Base-by-base conservation (phyloP, 768 basidiomycete genomes). In the Amanita jacksonii region DNA sequence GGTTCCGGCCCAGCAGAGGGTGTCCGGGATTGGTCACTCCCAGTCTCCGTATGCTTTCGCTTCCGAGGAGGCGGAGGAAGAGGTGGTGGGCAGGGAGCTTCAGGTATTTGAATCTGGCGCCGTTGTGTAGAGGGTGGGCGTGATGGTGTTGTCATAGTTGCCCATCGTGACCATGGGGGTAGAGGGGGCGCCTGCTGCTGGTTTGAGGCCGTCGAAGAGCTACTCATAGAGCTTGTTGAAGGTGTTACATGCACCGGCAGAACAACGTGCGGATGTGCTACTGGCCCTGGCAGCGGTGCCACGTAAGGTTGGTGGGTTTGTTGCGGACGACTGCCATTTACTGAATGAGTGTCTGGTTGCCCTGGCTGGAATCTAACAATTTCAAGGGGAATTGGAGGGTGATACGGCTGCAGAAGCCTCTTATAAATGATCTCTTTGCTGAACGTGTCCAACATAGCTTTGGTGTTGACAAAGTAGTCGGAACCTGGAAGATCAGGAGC, bases 401-500 rank as follows among this genome's bases (percentile, higher is more conserved):
- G 74, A 47, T 73, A 74, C 0, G 85, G 83, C 0, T 70, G 72
- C 4, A 72, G 67, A 57, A 87, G 62, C 52, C 76, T 77, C 65
- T 74, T 80, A 60, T 78, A 79, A 24, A 88, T 66, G 48, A 88
- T 65, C 15, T 79, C 77, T 52, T 75, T 83, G 66, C 80, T 84
- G 57, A 74, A 82, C 12, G 66, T 77, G 44, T 86, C 79, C 30
- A 87, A 61, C 79, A 89, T 89, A 49, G 74, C 74, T 49, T 74
- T 72, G 5, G 75, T 77, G 54, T 88, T 76, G 28, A 89, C 77
- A 55, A 81, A 89, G 2, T 71, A 65, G 38, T 84, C 80, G 4
- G 57, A 54, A 27, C 75, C 73, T 15, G 62, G 62, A 34, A 63
- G 68, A 33, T 77, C 74, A 62, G 62, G 49, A 38, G 56, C 53